Base-by-base conservation (phyloP, 1,284 basidiomycete species). In the Ganoderma multipileum region DNA sequence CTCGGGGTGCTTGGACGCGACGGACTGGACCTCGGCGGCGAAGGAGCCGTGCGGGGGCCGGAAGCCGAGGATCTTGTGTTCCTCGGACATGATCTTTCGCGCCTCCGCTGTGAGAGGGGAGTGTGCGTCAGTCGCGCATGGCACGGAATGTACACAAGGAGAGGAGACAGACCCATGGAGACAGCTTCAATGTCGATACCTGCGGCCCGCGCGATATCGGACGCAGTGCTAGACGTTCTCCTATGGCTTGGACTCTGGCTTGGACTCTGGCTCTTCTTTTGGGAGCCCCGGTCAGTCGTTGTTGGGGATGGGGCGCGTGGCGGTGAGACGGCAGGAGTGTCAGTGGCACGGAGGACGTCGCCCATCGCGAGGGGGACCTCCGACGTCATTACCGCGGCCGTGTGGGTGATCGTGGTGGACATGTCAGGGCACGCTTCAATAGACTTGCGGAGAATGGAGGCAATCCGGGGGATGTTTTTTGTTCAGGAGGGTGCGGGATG, bases 31-130 rank as follows among this genome's bases (percentile, higher is more conserved):
- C 66, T 82, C 78, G 18, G 81, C 80, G 50, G 81, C 81, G 23
- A 82, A 58, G 33, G 55, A 58, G 55, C 55, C 55, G 55, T 58
- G 55, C 6, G 55, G 55, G 33, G 55, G 81, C 14, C 81, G 78
- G 73, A 80, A 81, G 8, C 81, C 80, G 33, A 81, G 76, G 3
- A 80, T 78, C 65, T 81, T 81, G 73, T 82, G 81, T 68, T 81
- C 81, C 47, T 71, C 68, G 8, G 79, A 80, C 79, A 81, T 81
- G 61, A 82, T 73, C 68, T 78, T 80, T 26, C 77, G 70, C 5
- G 81, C 80, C 52, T 81, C 80, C 23, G 71, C 77, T 78, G 68
- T 55, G 16, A 4, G n/a, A 26, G 20, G 20, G 16, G 14, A 60
- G 18, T 16, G 4, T 57, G 30, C n/a, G 33, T 28, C 28, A 7